Evolutionary conservation across 108 stramenopile species (phyloP).

Genomic region (Cyclotella cryptica): DNA sequence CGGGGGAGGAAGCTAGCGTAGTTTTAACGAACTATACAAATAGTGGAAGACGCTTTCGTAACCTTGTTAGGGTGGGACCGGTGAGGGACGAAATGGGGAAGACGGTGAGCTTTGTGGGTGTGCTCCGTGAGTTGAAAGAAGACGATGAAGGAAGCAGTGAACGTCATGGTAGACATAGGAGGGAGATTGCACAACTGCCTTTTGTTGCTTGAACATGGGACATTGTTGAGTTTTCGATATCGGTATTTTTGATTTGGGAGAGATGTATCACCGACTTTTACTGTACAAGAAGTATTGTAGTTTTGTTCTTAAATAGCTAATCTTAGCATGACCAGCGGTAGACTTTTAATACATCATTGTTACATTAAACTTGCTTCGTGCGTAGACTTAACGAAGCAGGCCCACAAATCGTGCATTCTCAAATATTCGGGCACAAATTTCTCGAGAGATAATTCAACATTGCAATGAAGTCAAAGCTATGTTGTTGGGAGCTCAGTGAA

Average conservation of each 20-base stretch:
- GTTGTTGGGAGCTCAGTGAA: too few species aligned
- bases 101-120: constrained; percentile 76
- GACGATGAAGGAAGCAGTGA: neutral
- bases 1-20: constrained; percentile 71
- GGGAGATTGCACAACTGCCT: neutral
- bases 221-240: neutral
- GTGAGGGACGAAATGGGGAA: constrained; percentile 61
- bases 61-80: constrained; percentile 72
- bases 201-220: constrained; percentile 9
- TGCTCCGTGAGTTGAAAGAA: constrained; percentile 66
- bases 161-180: neutral
- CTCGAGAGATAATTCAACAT: neutral
- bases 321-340: too few species aligned
- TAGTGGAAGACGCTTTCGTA: constrained; percentile 67
- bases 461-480: too few species aligned
- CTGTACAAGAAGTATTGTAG: neutral
- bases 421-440: neutral
- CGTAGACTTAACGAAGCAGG: too few species aligned
- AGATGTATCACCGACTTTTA: neutral
- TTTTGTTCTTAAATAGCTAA: too few species aligned
- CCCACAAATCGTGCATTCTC: neutral
- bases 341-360: too few species aligned
- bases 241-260: neutral
- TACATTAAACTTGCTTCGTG: too few species aligned
- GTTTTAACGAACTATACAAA: constrained; percentile 82